Evolutionary conservation across 352 stramenopile genomes (phyloP).

Genomic region (Pythium oligandrum): DNA sequence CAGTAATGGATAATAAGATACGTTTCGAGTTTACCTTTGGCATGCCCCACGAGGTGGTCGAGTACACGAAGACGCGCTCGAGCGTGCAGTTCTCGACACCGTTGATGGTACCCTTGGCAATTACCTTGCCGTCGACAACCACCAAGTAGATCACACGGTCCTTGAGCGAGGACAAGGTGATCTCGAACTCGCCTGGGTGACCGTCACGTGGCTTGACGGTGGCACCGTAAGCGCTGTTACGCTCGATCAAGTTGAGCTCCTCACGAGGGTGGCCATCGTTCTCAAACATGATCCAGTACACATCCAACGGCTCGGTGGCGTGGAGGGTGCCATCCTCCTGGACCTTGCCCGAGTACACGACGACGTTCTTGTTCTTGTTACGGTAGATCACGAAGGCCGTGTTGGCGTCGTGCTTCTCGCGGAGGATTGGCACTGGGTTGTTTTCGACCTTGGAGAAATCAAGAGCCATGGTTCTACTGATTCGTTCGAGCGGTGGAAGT

Average conservation of each 20-base stretch:
- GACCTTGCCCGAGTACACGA: slow-evolving; percentile 73
- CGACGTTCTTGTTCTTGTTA: slow-evolving; percentile 90
- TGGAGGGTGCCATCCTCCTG: slow-evolving; percentile 61
- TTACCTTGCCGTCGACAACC: slow-evolving; percentile 70
- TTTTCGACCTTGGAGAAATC: slow-evolving; percentile 88
- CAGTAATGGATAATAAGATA: no score
- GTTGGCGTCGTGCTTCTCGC: slow-evolving; percentile 71
- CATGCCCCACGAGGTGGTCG: slow-evolving; percentile 82
- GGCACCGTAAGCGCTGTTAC: slow-evolving; percentile 78
- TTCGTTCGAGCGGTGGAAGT: no score
- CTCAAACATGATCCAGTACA: slow-evolving; percentile 91
- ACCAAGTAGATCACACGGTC: slow-evolving; percentile 73
- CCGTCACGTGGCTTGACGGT: slow-evolving; percentile 64
- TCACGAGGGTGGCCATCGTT: slow-evolving; percentile 74
- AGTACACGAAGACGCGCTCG: slow-evolving; percentile 81
- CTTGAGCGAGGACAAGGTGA: slow-evolving; percentile 78
- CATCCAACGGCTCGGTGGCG: slow-evolving; percentile 64
- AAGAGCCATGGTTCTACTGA: slow-evolving; percentile 38
- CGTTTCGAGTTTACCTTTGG: slow-evolving; percentile 41
- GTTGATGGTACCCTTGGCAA: slow-evolving; percentile 70
- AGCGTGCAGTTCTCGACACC: slow-evolving; percentile 61
- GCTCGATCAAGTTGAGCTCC: slow-evolving; percentile 85
- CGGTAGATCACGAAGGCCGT: slow-evolving; percentile 83
- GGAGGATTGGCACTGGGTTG: slow-evolving; percentile 73
- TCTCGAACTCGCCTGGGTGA: slow-evolving; percentile 67